A percentile compares a stretch with the other conserved stretches of the same genome.
phyloP scores from a whole-genome alignment of 2,329 filamentous ascomycete genomes.

The Phialophora expanda region DNA sequence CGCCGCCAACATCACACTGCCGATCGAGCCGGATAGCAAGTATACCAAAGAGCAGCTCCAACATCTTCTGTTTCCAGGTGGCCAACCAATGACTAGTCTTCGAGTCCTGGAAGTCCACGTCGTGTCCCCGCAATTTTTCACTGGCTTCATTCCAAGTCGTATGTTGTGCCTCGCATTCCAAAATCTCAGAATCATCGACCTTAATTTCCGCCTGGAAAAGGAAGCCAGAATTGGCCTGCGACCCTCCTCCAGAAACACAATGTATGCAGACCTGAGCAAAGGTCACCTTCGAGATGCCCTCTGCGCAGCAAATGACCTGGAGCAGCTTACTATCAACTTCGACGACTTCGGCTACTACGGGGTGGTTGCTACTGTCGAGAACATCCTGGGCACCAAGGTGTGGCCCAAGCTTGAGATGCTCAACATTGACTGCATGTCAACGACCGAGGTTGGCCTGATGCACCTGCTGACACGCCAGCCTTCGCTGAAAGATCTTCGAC shows the following conservation, averaged over 20 bases:
- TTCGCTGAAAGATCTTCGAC: slow-evolving; percentile 23
- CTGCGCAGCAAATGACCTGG: slow-evolving; percentile 22
- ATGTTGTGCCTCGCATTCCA: slow-evolving; percentile 29
- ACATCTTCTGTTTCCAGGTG: slow-evolving; percentile 32
- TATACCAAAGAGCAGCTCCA: slow-evolving; percentile 37
- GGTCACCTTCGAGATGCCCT: slow-evolving; percentile 32
- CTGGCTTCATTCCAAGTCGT: slow-evolving; percentile 24
- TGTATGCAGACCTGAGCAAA: slow-evolving; percentile 32
- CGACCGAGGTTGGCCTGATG: slow-evolving; percentile 30
- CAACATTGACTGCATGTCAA: slow-evolving; percentile 37
- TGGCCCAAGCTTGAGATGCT: slow-evolving; percentile 34
- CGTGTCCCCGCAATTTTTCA: slow-evolving; percentile 38
- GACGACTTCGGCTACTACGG: slow-evolving; percentile 35
- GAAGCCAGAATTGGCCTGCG: slow-evolving; percentile 27
- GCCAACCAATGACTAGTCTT: slow-evolving; percentile 25
- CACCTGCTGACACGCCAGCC: slow-evolving; percentile 34
- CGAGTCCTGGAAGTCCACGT: slow-evolving; percentile 29
- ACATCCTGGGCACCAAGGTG: slow-evolving; percentile 26
- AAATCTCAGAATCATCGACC: slow-evolving; percentile 31
- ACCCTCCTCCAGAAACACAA: neutral
- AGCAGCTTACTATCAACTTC: slow-evolving; percentile 37
- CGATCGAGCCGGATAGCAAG: slow-evolving; percentile 32
- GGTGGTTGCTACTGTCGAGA: slow-evolving; percentile 22
- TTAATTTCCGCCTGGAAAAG: slow-evolving; percentile 34
- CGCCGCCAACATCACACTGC: slow-evolving; percentile 34